Base-by-base conservation (phyloP, 2,329 filamentous ascomycete species). In the Penicillium sp. region DNA sequence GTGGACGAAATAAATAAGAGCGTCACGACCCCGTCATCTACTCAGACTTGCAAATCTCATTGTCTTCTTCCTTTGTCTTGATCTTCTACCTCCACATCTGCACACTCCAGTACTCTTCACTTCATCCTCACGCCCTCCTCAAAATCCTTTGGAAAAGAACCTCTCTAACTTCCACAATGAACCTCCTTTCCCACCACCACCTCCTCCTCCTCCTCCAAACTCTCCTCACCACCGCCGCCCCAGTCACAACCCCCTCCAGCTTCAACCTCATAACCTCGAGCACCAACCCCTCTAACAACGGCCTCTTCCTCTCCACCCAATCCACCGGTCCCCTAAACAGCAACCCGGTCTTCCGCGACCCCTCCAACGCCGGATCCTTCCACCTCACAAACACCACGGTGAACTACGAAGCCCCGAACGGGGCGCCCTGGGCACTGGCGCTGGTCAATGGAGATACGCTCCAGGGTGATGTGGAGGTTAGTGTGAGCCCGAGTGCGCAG, bases 151-250 rank as follows among this genome's bases (percentile, higher is more conserved):
- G 24, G 24, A 27, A 41, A 18, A 19, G 16, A 7, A 41, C 39
- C 39, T 40, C 39, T 40, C 5, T 2, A 16, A 40, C 39, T 6
- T 40, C 5, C 60, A 66, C 53, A 54, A 73, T 74, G 70, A 71
- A 70, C 41, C 60, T 73, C 54, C 50, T 73, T 59, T 22, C 47
- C 47, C 64, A 69, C 14, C 54, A 70, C 41, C 60, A 72, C 54
- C 50, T 73, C 59, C 35, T 46, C 64, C 6, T 39, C 50, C 41
- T 52, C 54, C 50, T 73, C 59, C 35, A 50, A 63, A 13, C 37
- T 41, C 55, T 73, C 44, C 54, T 67, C 27, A 68, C 65, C 40
- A 54, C 63, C 11, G 71, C 72, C 41, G 64, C 56, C 54, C 72
- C 73, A 2, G 51, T 69, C 36, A 44, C 40, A 22, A 59, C 50